Evolutionary conservation across 2,329 filamentous ascomycete species (phyloP).

Genomic region (Periconia sp.): DNA sequence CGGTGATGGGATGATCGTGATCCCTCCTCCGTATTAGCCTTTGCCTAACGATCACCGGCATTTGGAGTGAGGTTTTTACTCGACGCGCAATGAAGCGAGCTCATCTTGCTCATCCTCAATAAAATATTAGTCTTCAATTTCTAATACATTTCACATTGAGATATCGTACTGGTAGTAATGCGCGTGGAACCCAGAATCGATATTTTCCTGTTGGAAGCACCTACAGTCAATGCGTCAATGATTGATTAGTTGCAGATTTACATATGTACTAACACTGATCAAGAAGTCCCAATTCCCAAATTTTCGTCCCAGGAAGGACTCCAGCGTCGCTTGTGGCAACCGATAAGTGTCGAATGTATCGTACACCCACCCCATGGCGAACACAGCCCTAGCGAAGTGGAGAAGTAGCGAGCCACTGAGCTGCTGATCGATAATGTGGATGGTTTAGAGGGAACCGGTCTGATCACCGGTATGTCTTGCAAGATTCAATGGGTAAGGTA

Average conservation of each 20-base stretch:
- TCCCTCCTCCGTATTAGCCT: background rate
- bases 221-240: conserved; percentile 1
- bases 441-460: background rate
- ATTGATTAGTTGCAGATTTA: background rate
- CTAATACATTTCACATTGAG: background rate
- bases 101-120: background rate
- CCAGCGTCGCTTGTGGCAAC: conserved; percentile 6
- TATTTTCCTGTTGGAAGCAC: conserved; percentile 9
- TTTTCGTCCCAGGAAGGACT: conserved; percentile 6
- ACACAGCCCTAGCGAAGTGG: background rate
- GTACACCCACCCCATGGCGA: conserved; percentile 1
- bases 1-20: background rate
- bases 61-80: background rate
- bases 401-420: background rate
- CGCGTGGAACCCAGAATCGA: conserved; percentile 11
- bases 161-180: conserved; percentile 3
- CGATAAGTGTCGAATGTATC: conserved; percentile 14
- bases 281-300: conserved; percentile 14
- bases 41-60: background rate
- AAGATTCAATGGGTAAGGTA: background rate
- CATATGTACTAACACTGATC: conserved; percentile 6
- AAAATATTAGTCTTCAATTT: background rate
- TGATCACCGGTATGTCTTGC: background rate
- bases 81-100: background rate
- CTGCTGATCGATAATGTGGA: background rate